Evolutionary conservation across 2,329 filamentous ascomycete genomes (phyloP), one percentile per base, ranked within the genome.

Genomic region (Aspergillus neotritici): DNA sequence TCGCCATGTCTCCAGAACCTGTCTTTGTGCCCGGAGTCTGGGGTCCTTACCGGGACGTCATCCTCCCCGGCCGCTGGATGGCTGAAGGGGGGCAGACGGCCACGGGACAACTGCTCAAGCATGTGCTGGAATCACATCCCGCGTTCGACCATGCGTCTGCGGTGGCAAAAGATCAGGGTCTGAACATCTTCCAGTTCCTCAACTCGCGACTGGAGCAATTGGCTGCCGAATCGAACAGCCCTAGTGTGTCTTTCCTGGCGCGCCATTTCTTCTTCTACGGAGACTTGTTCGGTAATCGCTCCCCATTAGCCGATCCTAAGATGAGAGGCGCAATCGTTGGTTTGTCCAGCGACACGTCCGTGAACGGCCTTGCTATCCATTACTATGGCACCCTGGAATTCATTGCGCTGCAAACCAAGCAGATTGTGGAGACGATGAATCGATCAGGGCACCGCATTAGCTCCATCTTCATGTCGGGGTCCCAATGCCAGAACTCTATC

Each of bases 311-410:
- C 5, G 88, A 96, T 60, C 76, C 90, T 30, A 85, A 82, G 69
- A 96, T 96, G 90, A 86, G 84, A 56, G 90, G 90, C 29, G 81
- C 86, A 12, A 80, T 94, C 51, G 83, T 95, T 47, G 90, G 90
- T 16, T 73, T 96, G 49, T 86, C 82, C 62, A 86, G 80, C 55
- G 89, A 95, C 70, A 87, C 85, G 66, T 85, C 80, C 57, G 77
- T 90, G 38, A 86, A 94, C 61, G 84, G 86, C 43, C 79, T 96
- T 40, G 88, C 89, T 1, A 71, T 95, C 16, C 84, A 88, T 71
- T 96, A 96, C 72, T 95, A 95, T 61, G 86, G 80, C 25, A 91
- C 89, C 10, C 88, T 96, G 82, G 90, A 96, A 70, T 96, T 95
- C 69, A 95, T 96, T 58, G 88, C 90, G 32, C 80, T 95, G 66